Evolutionary conservation across 2,329 filamentous ascomycete genomes (phyloP), one percentile per base, ranked within the genome.

Genomic region (Venturia carpophila): DNA sequence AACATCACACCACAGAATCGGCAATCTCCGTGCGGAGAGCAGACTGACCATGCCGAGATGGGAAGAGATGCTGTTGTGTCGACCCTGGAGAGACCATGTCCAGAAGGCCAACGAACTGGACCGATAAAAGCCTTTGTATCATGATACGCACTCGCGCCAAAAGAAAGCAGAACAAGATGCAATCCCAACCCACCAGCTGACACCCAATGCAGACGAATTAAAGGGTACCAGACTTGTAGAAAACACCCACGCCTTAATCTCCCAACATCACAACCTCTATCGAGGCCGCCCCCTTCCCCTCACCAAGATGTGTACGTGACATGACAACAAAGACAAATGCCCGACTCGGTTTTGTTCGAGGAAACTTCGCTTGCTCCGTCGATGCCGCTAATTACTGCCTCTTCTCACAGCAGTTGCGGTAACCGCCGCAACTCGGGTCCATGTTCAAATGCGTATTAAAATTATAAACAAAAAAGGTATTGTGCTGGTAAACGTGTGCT

Each of bases 61-160:
- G 30, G 30, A 58, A 27, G 37, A 37, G 52, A n/a, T 58, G 52
- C 30, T 58, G 52, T 37, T 19, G 52, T 67, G 67, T 68, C 69
- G 67, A 64, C 68, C 69, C 70, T 66, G 69, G 69, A 68, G 74
- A 73, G 71, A 68, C 68, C 67, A 69, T 69, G 67, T 68, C 69
- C 69, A 69, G 64, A 68, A 65, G 69, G 68, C 69, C 65, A 67
- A 64, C 67, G 42, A 42, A 34, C 19, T n/a, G 63, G 52, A 42
- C 62, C 24, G 37, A 56, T 55, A 45, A 64, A 64, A 64, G 45
- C 43, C 45, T 55, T 27, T 30, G 42, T 39, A 69, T 69, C 69
- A 67, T 69, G 67, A 61, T 61, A 60, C 37, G 60, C 60, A 43
- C 58, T 61, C 39, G 60, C 60, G 39, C 37, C 27, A 61, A 42